These are phyloP conservation scores for Tagetes erecta DNA, from an alignment of 129 eudicot genomes.

Conservation along the genomic window DNA sequence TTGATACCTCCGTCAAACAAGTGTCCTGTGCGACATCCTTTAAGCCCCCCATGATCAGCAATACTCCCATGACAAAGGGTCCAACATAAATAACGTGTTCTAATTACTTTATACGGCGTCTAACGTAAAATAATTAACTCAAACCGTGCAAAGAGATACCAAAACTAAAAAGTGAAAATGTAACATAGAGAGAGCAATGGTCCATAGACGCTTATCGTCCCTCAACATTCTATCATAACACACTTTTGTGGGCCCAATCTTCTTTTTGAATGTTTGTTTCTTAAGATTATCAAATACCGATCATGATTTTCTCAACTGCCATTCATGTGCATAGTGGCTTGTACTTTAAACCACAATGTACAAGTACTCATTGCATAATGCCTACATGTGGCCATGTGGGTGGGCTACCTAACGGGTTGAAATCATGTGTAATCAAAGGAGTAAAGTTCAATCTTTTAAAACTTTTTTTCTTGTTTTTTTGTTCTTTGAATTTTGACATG, in stretches of 20 bases:
- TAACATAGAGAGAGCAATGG: conserved; percentile 19
- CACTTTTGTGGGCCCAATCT: conserved; percentile 3
- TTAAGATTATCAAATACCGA: background rate
- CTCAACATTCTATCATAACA: background rate
- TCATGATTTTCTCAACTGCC: conserved; percentile 23
- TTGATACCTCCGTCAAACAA: too few species aligned
- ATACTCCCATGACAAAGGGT: too few species aligned
- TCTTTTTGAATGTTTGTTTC: conserved; percentile 20
- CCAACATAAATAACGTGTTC: background rate
- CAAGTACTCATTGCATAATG: conserved; percentile 19
- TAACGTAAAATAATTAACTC: background rate
- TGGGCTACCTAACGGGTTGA: conserved; percentile 25
- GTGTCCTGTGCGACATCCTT: too few species aligned
- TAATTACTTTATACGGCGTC: background rate
- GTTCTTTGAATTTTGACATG: background rate
- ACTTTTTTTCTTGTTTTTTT: conserved; percentile 3
- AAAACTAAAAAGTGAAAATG: background rate
- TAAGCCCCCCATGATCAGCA: too few species aligned
- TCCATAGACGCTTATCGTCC: conserved; percentile 18
- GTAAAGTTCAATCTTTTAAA: background rate
- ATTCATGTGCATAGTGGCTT: conserved; percentile 8
- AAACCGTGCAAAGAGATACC: background rate
- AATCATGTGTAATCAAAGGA: conserved; percentile 8
- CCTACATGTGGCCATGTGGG: conserved; percentile 37
- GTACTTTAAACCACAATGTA: conserved; percentile 24